Conservation (phyloP, 2,329 filamentous ascomycete genomes). For the Calonectria pseudoreteaudii region DNA sequence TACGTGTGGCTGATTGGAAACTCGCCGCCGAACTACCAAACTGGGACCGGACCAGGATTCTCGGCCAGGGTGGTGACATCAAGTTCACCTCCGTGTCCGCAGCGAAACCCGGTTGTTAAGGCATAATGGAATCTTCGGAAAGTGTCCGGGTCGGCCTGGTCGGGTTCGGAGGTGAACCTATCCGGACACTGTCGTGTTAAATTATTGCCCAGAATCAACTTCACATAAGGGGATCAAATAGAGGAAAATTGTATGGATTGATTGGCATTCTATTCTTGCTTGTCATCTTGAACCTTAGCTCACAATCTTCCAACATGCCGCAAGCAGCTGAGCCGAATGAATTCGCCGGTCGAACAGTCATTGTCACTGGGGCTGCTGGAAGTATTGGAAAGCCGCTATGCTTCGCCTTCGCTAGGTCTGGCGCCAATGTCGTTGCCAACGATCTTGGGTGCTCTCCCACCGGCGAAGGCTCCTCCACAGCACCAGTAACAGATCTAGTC, state of each 20-base stretch:
- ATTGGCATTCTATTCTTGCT: background rate
- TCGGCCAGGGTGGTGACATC: background rate
- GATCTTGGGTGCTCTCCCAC: background rate
- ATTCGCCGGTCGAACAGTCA: background rate
- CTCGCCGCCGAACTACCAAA: background rate
- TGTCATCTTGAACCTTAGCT: background rate
- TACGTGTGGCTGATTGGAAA: background rate
- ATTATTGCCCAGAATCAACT: background rate
- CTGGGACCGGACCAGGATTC: background rate
- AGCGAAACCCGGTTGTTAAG: background rate
- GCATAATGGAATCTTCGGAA: background rate
- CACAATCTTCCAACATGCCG: background rate
- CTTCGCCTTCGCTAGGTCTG: background rate
- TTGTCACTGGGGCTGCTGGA: slow-evolving; percentile 1
- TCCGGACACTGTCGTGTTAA: background rate
- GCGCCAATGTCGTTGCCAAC: slow-evolving; percentile 2
- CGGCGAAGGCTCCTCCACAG: background rate
- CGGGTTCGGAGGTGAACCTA: background rate
- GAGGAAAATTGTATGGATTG: background rate
- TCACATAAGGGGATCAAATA: background rate
- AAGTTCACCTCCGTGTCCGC: background rate
- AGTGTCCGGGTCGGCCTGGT: background rate
- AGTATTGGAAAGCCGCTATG: slow-evolving; percentile 7
- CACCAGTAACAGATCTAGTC: background rate
- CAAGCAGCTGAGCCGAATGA: background rate